These are phyloP conservation scores for Dicorynia guianensis DNA, from an alignment of 306 rosid species.

Conservation along the genomic window DNA sequence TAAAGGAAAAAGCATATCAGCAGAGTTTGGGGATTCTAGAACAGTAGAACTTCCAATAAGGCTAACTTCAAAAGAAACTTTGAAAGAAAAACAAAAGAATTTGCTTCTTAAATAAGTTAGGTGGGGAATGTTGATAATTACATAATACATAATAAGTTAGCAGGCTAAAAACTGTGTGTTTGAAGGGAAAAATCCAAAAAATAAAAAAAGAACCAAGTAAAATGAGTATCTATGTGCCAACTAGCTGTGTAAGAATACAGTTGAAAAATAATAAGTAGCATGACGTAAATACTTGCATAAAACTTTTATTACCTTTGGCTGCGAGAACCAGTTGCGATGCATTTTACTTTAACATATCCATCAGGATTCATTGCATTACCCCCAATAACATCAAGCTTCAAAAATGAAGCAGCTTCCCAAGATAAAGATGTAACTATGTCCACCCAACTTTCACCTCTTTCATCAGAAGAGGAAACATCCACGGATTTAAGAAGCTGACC, in stretches of 20 bases:
- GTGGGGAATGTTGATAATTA: conserved; percentile 17
- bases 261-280: conserved; percentile 13
- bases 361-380: conserved; percentile 78
- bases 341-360: conserved; percentile 88
- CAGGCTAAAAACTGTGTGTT: conserved; percentile 3
- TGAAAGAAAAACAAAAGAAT: background rate
- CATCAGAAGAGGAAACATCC: conserved; percentile 63
- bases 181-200: background rate
- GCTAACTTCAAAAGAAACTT: background rate
- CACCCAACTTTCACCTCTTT: conserved; percentile 78
- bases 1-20: conserved; percentile 20
- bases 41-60: background rate
- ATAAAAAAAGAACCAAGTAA: background rate
- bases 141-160: conserved; percentile 27
- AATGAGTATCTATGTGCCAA: conserved; percentile 8
- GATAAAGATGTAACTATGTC: conserved; percentile 85
- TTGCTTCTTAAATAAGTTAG: conserved; percentile 12
- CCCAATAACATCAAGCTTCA: conserved; percentile 74
- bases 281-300: conserved; percentile 14
- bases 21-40: conserved; percentile 9
- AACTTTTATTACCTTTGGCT: conserved; percentile 71
- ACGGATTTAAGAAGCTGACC: conserved; percentile 78
- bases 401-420: conserved; percentile 91
- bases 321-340: conserved; percentile 86
- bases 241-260: background rate